Base-by-base conservation (phyloP, 768 basidiomycete species). In the Kwoniella mangroviensis region DNA sequence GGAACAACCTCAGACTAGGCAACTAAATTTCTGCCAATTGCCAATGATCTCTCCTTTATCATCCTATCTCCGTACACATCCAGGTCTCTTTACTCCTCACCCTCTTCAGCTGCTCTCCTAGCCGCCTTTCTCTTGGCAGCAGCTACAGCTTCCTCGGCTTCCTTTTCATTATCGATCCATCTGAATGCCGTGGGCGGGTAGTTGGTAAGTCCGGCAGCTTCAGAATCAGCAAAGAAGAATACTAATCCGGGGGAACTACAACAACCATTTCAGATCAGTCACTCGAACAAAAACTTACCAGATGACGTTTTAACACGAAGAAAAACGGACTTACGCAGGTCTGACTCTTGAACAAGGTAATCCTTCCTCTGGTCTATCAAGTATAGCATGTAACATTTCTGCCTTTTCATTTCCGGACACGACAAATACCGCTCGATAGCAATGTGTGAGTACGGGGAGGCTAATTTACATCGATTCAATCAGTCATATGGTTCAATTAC, bases 221-320 rank as follows among this genome's bases (percentile, higher is more conserved):
- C 89, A 54, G 93, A 90, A 83, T 98, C 94, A 56, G 92, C 90
- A 83, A 98, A 98, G 94, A 94, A 98, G 83, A 90, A 94, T 34
- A 97, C 86, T 59, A 91, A 90, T 34, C 96, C 96, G 7, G 92
- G 93, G 4, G 79, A 77, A 24, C 78, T 79, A 56, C 11, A 55
- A 59, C 52, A 53, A 24, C 21, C 7, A 51, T 7, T 61, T 24
- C 45, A 22, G 19, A 59, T 26, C 34, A 49, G 19, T 26, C 24
- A 28, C 7, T 26, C 34, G 34, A 34, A 34, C 34, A 34, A 34
- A 34, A 34, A 34, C 0, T 7, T 0, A 34, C 6, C 34, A 34
- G 6, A 34, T 34, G 34, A 34, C 34, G 34, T 34, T 34, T 34
- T 34, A 7, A 34, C 34, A 34, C 34, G 34, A 34, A 34, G 57